phyloP scores from a whole-genome alignment of 2,329 filamentous ascomycete genomes.

The Onygena corvina region DNA sequence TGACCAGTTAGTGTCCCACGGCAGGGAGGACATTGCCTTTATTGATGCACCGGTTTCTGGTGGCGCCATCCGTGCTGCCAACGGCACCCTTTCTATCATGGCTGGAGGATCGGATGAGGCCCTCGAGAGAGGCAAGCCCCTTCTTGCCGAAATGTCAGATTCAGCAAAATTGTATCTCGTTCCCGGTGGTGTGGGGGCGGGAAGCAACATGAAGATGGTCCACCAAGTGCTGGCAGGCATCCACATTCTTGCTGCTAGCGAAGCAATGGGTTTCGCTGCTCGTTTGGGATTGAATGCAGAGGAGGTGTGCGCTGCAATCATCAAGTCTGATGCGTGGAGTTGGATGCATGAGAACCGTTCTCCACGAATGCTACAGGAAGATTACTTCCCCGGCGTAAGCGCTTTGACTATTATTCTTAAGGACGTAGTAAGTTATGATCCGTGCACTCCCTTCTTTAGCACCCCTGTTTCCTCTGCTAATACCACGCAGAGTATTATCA shows the following conservation, averaged over 20 bases:
- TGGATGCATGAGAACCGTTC: constrained; percentile 53
- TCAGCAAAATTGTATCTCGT: constrained; percentile 50
- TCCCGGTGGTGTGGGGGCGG: constrained; percentile 47
- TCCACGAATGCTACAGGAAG: constrained; percentile 43
- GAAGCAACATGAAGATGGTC: constrained; percentile 51
- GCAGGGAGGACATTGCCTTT: constrained; percentile 51
- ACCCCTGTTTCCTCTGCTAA: not conserved
- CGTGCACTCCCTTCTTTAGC: not conserved
- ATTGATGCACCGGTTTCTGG: constrained; percentile 64
- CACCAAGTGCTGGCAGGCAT: constrained; percentile 54
- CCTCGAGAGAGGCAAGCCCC: constrained; percentile 44
- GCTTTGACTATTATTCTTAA: constrained; percentile 50
- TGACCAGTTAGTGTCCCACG: constrained; percentile 42
- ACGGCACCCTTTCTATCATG: constrained; percentile 66
- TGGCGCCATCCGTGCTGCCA: constrained; percentile 54
- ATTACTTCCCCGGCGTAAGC: constrained; percentile 46
- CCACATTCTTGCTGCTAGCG: constrained; percentile 49
- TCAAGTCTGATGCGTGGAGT: constrained; percentile 41
- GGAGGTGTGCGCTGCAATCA: constrained; percentile 34
- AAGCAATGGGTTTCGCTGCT: constrained; percentile 49
- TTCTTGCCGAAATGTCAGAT: constrained; percentile 52
- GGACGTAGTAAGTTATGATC: constrained; percentile 35
- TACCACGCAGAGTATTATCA: constrained; percentile 47
- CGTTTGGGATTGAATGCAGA: constrained; percentile 43
- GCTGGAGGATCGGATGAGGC: constrained; percentile 49